These are phyloP conservation scores for Annulohypoxylon stygium DNA, from an alignment of 495 filamentous ascomycete genomes.

Conservation along the genomic window DNA sequence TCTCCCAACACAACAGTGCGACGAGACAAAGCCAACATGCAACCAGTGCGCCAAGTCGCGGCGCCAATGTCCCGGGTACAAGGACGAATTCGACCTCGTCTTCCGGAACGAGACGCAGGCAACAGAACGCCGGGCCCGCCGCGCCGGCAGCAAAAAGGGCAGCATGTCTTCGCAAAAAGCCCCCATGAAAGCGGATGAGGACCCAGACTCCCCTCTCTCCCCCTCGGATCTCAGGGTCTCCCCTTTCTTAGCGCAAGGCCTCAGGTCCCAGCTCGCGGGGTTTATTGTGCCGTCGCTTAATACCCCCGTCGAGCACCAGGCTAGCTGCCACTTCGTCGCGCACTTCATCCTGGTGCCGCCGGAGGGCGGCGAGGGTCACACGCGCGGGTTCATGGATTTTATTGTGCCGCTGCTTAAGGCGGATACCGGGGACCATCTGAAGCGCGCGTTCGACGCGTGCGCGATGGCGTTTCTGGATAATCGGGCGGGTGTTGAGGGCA, in stretches of 20 bases:
- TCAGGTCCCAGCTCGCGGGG: constrained; percentile 31
- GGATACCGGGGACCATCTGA: constrained; percentile 63
- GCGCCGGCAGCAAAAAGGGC: constrained; percentile 51
- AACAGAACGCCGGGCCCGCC: constrained; percentile 65
- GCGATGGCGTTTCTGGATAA: constrained; percentile 68
- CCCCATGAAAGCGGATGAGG: constrained; percentile 32
- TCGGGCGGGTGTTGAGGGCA: constrained; percentile 51
- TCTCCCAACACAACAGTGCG: constrained; percentile 63
- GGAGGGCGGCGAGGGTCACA: constrained; percentile 56
- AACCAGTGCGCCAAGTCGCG: constrained; percentile 75
- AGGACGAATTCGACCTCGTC: constrained; percentile 75
- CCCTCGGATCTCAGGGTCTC: constrained; percentile 6
- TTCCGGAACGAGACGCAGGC: constrained; percentile 75
- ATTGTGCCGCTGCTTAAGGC: constrained; percentile 67
- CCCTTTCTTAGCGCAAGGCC: constrained; percentile 11
- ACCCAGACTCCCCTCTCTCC: not conserved
- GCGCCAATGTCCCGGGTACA: constrained; percentile 76
- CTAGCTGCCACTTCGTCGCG: constrained; percentile 66
- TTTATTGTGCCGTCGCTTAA: constrained; percentile 46
- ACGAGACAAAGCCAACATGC: constrained; percentile 76
- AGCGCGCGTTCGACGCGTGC: constrained; percentile 71
- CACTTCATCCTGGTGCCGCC: constrained; percentile 68
- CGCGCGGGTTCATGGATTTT: constrained; percentile 68
- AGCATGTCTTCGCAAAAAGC: not conserved
- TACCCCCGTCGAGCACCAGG: constrained; percentile 61